These are phyloP conservation scores for Endocarpon pusillum DNA, from an alignment of 495 filamentous ascomycete species.

Conservation along the genomic window DNA sequence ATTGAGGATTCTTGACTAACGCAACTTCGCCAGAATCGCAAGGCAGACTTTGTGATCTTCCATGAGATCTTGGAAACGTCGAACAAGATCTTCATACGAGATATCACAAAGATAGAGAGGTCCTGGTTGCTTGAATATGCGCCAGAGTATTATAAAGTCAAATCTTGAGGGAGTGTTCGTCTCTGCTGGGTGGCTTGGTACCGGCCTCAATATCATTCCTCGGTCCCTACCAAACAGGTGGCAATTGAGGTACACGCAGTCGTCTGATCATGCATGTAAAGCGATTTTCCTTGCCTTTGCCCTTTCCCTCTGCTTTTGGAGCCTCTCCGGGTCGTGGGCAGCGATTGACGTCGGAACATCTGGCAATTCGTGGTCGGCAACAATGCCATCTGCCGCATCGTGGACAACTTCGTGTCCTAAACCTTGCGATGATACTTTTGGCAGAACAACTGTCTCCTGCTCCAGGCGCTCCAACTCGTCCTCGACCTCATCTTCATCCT, in stretches of 20 bases:
- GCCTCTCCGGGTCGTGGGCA: slow-evolving; percentile 12
- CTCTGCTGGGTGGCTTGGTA: slow-evolving; percentile 1
- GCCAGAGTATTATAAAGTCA: slow-evolving; percentile 61
- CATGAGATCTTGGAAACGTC: slow-evolving; percentile 89
- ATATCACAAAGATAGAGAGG: slow-evolving; percentile 84
- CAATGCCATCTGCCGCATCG: slow-evolving; percentile 6
- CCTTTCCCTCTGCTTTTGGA: slow-evolving; percentile 20
- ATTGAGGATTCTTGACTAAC: slow-evolving; percentile 12
- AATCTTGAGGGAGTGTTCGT: slow-evolving; percentile 6
- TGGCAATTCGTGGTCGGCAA: slow-evolving; percentile 9
- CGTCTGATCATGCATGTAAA: slow-evolving; percentile 13
- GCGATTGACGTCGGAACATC: slow-evolving; percentile 13
- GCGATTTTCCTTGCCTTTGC: slow-evolving; percentile 22
- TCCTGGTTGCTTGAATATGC: slow-evolving; percentile 82
- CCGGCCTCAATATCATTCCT: no score
- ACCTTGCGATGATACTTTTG: slow-evolving; percentile 36
- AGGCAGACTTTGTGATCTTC: slow-evolving; percentile 96
- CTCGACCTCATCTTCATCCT: slow-evolving; percentile 95
- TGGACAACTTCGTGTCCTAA: slow-evolving; percentile 16
- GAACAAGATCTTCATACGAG: slow-evolving; percentile 76
- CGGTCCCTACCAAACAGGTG: no score
- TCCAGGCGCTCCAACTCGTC: slow-evolving; percentile 77
- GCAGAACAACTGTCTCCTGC: slow-evolving; percentile 43
- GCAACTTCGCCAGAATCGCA: slow-evolving; percentile 47
- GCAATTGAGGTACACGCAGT: background rate